Evolutionary conservation across 2,329 filamentous ascomycete genomes (phyloP).

Genomic region (Colletotrichum agaves): DNA sequence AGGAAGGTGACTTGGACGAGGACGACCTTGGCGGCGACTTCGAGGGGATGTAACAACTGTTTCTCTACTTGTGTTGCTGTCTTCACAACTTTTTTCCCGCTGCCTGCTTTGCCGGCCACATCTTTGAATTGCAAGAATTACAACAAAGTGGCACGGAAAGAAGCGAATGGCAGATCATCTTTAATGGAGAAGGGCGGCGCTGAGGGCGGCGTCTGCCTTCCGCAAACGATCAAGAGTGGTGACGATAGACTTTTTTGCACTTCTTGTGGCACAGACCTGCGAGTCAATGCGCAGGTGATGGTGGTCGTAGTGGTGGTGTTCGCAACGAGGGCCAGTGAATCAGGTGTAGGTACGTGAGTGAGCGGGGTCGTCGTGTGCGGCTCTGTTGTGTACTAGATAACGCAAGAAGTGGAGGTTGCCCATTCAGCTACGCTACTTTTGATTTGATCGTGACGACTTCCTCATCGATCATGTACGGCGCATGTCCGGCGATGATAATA

Average conservation of each 20-base stretch:
- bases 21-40: slow-evolving; percentile 96
- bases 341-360: slow-evolving; percentile 28
- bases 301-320: not conserved
- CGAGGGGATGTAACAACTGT: slow-evolving; percentile 81
- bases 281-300: not conserved
- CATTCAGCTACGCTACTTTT: too few relatives aligned
- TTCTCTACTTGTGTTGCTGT: slow-evolving; percentile 24
- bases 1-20: slow-evolving; percentile 96
- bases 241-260: slow-evolving; percentile 31
- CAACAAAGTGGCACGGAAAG: slow-evolving; percentile 18
- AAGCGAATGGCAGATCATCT: slow-evolving; percentile 1
- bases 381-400: not conserved
- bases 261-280: slow-evolving; percentile 10
- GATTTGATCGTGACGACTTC: too few relatives aligned
- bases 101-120: not conserved
- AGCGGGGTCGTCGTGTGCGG: not conserved
- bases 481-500: too few relatives aligned
- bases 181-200: slow-evolving; percentile 23
- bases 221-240: slow-evolving; percentile 12
- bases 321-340: not conserved
- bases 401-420: too few relatives aligned
- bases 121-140: not conserved
- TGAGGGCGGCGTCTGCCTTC: slow-evolving; percentile 1
- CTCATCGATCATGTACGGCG: too few relatives aligned
- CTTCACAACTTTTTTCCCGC: slow-evolving; percentile 26